phyloP scores from a whole-genome alignment of 2,329 filamentous ascomycete genomes.

The Neurospora sp. region DNA sequence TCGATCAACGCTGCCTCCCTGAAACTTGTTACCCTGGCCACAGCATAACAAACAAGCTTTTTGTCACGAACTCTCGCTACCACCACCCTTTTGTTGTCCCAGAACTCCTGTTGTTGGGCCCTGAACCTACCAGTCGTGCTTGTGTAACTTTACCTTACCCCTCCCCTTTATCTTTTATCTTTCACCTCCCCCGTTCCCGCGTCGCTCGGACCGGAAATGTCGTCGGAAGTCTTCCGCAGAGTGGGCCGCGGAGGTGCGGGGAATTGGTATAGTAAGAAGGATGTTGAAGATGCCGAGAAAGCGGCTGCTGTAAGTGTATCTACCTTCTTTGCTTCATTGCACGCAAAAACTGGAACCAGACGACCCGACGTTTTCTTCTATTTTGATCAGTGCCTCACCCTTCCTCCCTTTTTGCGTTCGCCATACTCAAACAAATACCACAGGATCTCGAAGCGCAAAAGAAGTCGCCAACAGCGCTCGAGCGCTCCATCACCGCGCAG shows the following conservation, averaged over 20 bases:
- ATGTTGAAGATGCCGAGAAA: constrained; percentile 36
- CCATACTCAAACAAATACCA: background rate
- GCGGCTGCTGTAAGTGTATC: constrained; percentile 12
- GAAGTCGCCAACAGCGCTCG: constrained; percentile 1
- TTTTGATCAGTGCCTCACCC: background rate
- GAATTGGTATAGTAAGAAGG: constrained; percentile 47
- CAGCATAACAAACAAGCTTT: background rate
- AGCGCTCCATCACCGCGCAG: constrained; percentile 2
- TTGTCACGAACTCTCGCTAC: background rate
- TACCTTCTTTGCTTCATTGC: background rate
- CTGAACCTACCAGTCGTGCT: background rate
- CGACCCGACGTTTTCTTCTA: background rate
- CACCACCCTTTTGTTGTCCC: background rate
- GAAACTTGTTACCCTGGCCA: background rate
- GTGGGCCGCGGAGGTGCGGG: constrained; percentile 55
- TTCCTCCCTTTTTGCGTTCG: background rate
- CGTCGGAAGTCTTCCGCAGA: constrained; percentile 36
- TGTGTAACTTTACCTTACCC: background rate
- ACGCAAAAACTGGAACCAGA: background rate
- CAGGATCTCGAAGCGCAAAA: constrained; percentile 27
- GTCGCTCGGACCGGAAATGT: constrained; percentile 11
- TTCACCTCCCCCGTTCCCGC: background rate
- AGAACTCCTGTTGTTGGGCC: background rate
- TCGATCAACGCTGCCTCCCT: background rate
- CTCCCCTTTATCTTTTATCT: background rate